A percentile compares a stretch with the other conserved stretches of the same genome.
Conservation (phyloP, 2,329 filamentous ascomycete genomes). For the Trichocomaceae sp. region DNA sequence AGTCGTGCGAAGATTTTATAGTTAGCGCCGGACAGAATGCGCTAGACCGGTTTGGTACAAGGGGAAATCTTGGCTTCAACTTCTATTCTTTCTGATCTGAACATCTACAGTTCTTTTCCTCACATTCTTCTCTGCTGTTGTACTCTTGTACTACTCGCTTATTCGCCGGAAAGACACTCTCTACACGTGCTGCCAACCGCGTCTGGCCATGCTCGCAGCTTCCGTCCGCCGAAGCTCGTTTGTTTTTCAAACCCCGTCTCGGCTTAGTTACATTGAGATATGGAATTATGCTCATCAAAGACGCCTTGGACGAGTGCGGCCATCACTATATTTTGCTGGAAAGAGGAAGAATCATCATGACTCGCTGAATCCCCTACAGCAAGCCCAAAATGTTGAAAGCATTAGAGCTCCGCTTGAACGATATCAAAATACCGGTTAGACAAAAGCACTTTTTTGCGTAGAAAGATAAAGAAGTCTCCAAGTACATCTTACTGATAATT, state of each 20-base stretch:
- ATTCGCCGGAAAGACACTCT: conserved; percentile 13
- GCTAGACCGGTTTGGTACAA: not conserved
- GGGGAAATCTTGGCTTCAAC: not conserved
- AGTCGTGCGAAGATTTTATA: conserved; percentile 16
- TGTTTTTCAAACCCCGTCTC: conserved; percentile 20
- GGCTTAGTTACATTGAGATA: conserved; percentile 33
- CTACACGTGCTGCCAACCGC: conserved; percentile 1
- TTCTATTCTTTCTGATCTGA: not conserved
- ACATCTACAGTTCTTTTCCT: conserved; percentile 9
- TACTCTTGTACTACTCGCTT: not conserved
- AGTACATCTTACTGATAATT: conserved; percentile 1
- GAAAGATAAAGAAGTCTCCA: not conserved
- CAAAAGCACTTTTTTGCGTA: not conserved
- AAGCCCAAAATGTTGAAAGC: conserved; percentile 9
- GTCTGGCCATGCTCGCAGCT: conserved; percentile 15
- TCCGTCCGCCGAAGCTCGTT: conserved; percentile 19
- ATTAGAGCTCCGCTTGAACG: conserved; percentile 28
- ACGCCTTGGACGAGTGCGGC: conserved; percentile 12
- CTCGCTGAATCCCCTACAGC: conserved; percentile 19
- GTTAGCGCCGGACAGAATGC: conserved; percentile 11
- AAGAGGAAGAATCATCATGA: conserved; percentile 8
- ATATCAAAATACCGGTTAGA: conserved; percentile 42
- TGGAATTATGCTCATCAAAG: conserved; percentile 22
- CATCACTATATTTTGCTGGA: not conserved
- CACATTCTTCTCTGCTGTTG: conserved; percentile 1